These are phyloP conservation scores for Darksidea phi DNA, from an alignment of 495 filamentous ascomycete genomes.

Conservation along the genomic window DNA sequence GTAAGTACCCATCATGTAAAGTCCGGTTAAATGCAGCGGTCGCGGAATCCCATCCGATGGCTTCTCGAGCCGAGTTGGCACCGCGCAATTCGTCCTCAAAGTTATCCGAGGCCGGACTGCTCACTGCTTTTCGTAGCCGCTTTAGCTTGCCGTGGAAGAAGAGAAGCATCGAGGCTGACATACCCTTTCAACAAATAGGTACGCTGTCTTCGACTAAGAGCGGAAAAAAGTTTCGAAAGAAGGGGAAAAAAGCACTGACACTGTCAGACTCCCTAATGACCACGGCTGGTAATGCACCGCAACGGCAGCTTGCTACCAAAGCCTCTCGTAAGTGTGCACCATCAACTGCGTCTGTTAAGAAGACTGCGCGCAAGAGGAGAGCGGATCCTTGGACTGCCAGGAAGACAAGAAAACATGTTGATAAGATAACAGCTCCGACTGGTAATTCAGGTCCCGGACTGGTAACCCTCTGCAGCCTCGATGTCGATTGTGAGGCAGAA, in stretches of 20 bases:
- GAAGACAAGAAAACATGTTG: neutral
- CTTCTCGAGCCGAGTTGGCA: no score
- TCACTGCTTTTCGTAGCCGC: neutral
- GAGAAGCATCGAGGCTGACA: no score
- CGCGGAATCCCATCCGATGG: no score
- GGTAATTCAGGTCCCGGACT: no score
- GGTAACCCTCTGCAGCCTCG: no score
- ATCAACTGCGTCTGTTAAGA: neutral
- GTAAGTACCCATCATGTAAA: no score
- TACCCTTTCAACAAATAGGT: no score
- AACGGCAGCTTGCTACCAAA: constrained; percentile 18
- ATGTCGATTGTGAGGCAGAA: no score
- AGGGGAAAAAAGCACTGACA: neutral
- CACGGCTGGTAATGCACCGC: constrained; percentile 22
- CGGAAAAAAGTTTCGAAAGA: no score
- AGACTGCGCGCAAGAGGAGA: neutral
- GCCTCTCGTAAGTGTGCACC: constrained; percentile 17
- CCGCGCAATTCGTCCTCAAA: neutral
- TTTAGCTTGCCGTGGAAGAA: neutral
- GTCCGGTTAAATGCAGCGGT: no score
- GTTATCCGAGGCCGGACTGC: neutral
- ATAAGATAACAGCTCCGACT: neutral
- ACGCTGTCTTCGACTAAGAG: no score
- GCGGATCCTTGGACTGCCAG: neutral
- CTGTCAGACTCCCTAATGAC: constrained; percentile 9